Percentiles rank a stretch among this genome's conserved stretches.
phyloP scores from a whole-genome alignment of 2,329 filamentous ascomycete genomes.

The Xylariaceae sp. region DNA sequence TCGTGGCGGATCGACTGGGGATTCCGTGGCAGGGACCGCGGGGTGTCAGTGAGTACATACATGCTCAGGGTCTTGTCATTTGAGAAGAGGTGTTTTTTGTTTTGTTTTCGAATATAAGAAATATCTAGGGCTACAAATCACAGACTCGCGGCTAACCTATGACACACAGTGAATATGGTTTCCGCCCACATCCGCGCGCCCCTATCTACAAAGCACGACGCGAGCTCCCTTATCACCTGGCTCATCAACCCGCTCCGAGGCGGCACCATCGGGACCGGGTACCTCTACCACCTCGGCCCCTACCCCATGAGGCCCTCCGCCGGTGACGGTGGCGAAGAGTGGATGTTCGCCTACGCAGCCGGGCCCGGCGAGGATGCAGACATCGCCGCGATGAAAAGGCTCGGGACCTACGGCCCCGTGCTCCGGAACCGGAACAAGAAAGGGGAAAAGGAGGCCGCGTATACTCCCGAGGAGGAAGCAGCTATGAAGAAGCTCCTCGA shows the following conservation, averaged over 20 bases:
- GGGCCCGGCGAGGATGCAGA: slow-evolving; percentile 12
- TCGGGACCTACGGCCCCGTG: neutral
- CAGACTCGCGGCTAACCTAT: too few relatives aligned
- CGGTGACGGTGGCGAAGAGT: slow-evolving; percentile 24
- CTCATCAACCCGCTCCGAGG: slow-evolving; percentile 29
- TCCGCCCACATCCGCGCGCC: slow-evolving; percentile 28
- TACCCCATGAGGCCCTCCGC: slow-evolving; percentile 16
- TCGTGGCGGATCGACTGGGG: slow-evolving; percentile 24
- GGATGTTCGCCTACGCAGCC: slow-evolving; percentile 24
- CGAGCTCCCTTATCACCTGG: slow-evolving; percentile 29
- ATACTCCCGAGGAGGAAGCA: neutral
- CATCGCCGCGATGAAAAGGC: neutral
- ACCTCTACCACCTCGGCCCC: slow-evolving; percentile 30
- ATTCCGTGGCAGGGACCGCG: slow-evolving; percentile 26
- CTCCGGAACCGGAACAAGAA: too few relatives aligned
- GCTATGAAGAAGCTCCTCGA: slow-evolving; percentile 17
- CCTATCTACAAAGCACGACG: slow-evolving; percentile 23
- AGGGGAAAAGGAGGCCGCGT: neutral
- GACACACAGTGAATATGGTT: slow-evolving; percentile 24
- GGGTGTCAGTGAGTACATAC: slow-evolving; percentile 15
- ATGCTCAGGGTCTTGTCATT: too few relatives aligned
- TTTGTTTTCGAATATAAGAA: too few relatives aligned
- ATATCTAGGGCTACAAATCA: too few relatives aligned
- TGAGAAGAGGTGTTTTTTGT: too few relatives aligned
- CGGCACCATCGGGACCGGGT: slow-evolving; percentile 29